A percentile compares a stretch with the other conserved stretches of the same genome.
These are phyloP conservation scores for Trichoderma sp. DNA, from an alignment of 2,329 filamentous ascomycete genomes.

Conservation along the genomic window DNA sequence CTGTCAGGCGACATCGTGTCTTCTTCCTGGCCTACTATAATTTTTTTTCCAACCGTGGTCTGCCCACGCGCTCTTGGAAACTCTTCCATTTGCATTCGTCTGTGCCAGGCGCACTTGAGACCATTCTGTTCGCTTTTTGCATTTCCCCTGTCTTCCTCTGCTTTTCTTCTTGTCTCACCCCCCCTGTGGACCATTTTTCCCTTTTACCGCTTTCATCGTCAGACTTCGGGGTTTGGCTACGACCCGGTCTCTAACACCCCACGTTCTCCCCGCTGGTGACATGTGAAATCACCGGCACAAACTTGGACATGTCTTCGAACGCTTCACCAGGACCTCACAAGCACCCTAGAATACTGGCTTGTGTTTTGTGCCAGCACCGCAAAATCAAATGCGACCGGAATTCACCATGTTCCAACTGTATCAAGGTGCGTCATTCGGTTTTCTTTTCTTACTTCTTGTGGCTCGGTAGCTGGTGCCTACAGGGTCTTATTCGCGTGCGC, in stretches of 20 bases:
- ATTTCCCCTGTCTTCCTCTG: neutral
- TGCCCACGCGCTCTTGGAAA: conserved; percentile 8
- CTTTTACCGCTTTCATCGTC: conserved; percentile 14
- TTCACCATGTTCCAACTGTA: conserved; percentile 61
- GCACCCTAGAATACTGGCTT: conserved; percentile 53
- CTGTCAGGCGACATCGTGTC: conserved; percentile 11
- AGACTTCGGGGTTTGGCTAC: conserved; percentile 14
- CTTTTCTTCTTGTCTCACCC: neutral
- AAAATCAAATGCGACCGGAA: conserved; percentile 65
- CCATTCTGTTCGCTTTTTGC: neutral
- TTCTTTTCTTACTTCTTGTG: neutral
- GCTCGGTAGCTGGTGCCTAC: conserved; percentile 9
- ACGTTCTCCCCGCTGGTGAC: conserved; percentile 32
- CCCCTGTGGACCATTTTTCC: conserved; percentile 2
- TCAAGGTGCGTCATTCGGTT: conserved; percentile 52
- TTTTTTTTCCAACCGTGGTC: neutral
- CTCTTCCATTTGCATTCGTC: neutral
- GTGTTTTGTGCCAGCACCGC: conserved; percentile 61
- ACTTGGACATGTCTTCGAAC: conserved; percentile 40
- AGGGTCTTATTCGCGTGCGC: neutral
- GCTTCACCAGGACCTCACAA: conserved; percentile 40
- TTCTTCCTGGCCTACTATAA: neutral
- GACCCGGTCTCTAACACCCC: conserved; percentile 21
- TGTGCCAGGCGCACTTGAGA: conserved; percentile 24
- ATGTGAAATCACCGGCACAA: conserved; percentile 36